These are phyloP conservation scores for Hypoxylon sp. DNA, from an alignment of 2,329 filamentous ascomycete genomes.

Conservation along the genomic window DNA sequence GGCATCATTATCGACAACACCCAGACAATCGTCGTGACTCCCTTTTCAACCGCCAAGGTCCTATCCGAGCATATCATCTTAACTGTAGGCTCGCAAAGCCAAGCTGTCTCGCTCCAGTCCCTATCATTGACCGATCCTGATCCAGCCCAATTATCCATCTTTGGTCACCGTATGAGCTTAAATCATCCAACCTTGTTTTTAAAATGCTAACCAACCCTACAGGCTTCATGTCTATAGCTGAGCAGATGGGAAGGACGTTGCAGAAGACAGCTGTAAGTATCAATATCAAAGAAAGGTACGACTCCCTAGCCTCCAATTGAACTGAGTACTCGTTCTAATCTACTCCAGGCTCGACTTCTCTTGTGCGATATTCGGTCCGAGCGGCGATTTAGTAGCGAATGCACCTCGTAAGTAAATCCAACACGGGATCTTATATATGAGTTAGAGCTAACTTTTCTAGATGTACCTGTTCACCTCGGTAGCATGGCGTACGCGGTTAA, in stretches of 20 bases:
- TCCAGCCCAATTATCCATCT: slow-evolving; percentile 33
- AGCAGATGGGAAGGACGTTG: slow-evolving; percentile 85
- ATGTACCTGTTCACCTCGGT: slow-evolving; percentile 79
- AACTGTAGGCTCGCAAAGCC: slow-evolving; percentile 20
- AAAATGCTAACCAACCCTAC: not conserved
- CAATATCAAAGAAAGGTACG: slow-evolving; percentile 79
- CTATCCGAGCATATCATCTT: slow-evolving; percentile 35
- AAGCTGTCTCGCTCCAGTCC: slow-evolving; percentile 1
- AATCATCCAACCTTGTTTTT: not conserved
- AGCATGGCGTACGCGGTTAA: slow-evolving; percentile 82
- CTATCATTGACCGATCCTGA: slow-evolving; percentile 25
- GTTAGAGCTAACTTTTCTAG: slow-evolving; percentile 9
- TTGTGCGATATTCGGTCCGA: slow-evolving; percentile 81
- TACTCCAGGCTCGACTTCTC: slow-evolving; percentile 75
- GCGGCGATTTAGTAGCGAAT: slow-evolving; percentile 80
- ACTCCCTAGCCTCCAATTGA: not conserved
- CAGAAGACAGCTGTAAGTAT: slow-evolving; percentile 84
- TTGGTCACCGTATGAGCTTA: slow-evolving; percentile 28
- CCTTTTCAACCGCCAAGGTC: slow-evolving; percentile 34
- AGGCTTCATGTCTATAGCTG: slow-evolving; percentile 69
- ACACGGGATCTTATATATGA: not conserved
- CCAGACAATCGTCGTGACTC: slow-evolving; percentile 36
- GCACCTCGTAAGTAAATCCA: slow-evolving; percentile 66
- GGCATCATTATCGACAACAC: slow-evolving; percentile 38
- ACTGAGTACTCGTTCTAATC: not conserved